Evolutionary conservation across 768 basidiomycete genomes (phyloP), one percentile per base, ranked within the genome.

Genomic region (Pleurotus citrinopileatus): DNA sequence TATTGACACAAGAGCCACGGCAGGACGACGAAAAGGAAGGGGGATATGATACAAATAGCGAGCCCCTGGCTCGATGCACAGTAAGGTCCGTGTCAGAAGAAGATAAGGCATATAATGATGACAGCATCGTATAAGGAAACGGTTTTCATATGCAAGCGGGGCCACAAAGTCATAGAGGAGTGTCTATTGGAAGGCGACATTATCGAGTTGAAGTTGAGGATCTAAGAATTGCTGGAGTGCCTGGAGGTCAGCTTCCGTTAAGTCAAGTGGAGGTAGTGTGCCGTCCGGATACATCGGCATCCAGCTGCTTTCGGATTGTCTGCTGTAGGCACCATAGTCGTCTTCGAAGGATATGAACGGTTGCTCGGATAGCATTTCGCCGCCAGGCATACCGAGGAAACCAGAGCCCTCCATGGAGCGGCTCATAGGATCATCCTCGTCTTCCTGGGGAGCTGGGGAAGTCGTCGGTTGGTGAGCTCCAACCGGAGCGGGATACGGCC

Each of bases 311-410:
- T 22, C 52, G 29, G 23, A 17, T 26, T 43, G 52, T 13, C 28
- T 28, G 13, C 20, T 10, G 10, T n/a, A 42, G 7, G 27, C 27
- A 15, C 28, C 42, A 28, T 43, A 43, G 15, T 44, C 52, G 25
- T 42, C 52, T 28, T 53, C 52, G 38, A 63, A 57, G 20, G 59
- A 53, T 40, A 66, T 61, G 63, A 70, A 76, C 32, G 75, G 76
- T 12, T 68, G 65, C 53, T 73, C 63, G 9, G 74, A 65, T 29
- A 77, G 65, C 38, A 70, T 67, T 48, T 75, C 67, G 17, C 75
- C 75, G 25, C 72, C 70, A 20, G 71, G 61, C 71, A 78, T 74
- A 15, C 70, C 73, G 17, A 71, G 58, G 54, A 29, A 37, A 7
- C 45, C 50, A 5, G 50, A 51, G 17, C 40, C 32, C 10, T 22